Evolutionary conservation across 2,329 filamentous ascomycete species (phyloP).

Genomic region (Cercospora citrullina): DNA sequence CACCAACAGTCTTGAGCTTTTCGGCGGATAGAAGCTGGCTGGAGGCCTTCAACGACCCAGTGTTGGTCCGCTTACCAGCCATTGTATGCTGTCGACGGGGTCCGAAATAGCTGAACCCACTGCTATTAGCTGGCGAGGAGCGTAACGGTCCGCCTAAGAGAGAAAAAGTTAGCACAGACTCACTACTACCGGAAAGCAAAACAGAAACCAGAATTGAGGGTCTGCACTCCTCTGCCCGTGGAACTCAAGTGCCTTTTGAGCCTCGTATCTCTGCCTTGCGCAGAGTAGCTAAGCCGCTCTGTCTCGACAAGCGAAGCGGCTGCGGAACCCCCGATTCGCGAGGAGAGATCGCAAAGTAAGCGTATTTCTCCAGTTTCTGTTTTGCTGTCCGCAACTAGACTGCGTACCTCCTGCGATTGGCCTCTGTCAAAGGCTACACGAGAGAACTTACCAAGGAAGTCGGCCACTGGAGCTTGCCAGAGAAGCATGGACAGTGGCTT

Average conservation of each 20-base stretch:
- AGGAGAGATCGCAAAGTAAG: no score
- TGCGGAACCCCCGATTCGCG: no score
- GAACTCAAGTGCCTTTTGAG: no score
- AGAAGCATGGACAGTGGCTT: slow-evolving; percentile 57
- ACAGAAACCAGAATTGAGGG: no score
- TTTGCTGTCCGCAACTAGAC: no score
- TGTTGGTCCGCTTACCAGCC: slow-evolving; percentile 24
- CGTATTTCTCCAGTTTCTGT: no score
- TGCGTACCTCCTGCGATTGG: not conserved
- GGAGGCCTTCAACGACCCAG: slow-evolving; percentile 21
- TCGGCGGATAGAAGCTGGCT: slow-evolving; percentile 19
- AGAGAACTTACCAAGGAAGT: slow-evolving; percentile 10
- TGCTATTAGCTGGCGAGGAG: slow-evolving; percentile 15
- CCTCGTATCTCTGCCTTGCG: no score
- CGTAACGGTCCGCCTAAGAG: slow-evolving; percentile 17
- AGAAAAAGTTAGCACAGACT: not conserved
- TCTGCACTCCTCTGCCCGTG: no score
- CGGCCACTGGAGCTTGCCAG: slow-evolving; percentile 32
- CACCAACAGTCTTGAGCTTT: slow-evolving; percentile 18
- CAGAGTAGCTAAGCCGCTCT: no score
- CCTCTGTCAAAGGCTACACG: not conserved
- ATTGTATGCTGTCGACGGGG: slow-evolving; percentile 19
- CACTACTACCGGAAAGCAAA: no score
- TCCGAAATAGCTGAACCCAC: slow-evolving; percentile 24
- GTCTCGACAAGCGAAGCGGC: no score